Evolutionary conservation across 202 grass and related monocot genomes (phyloP), one percentile per base, ranked within the genome.

Genomic region (Cymbopogon flexuosus): DNA sequence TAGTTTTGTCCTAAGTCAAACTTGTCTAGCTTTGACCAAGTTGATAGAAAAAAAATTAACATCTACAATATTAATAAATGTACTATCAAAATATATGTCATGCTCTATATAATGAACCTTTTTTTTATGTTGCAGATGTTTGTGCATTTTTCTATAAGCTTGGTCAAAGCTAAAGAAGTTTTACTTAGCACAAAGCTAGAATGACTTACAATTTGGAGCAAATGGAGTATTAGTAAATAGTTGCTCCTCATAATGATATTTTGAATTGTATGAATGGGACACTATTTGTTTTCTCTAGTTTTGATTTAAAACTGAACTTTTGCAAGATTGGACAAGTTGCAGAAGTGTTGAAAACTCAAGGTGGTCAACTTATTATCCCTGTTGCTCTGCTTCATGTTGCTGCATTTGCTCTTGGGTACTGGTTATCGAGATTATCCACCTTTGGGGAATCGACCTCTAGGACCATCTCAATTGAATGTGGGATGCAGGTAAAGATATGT

Each of bases 401-500:
- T 80, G 96, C 96, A 58, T 98, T 98, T 86, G 88, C 77, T 72
- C 65, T 98, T 80, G 92, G 96, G 21, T 98, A 98, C 90, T 95
- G 82, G 84, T 10, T 87, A 2, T 95, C 96, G 27, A 88, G 11
- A 85, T 64, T 89, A 10, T 85, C 52, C 78, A 80, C 82, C 72
- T 98, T 98, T 16, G 92, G 96, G 12, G 96, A 98, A 86, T 98
- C 92, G 60, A 98, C 96, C 77, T 95, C 90, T 59, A 88, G 96
- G 67, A 98, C 96, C 36, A 83, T 98, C 85, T 91, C 96, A 40
- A 98, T 98, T 80, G 96, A 98, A 83, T 98, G 96, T 57, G 92
- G 96, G 16, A 98, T 98, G 92, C 96, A 95, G 96, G 96, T 98
- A 89, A 76, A 57, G 27, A 76, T 5, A 82, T 72, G 65, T 45